Percentiles rank a stretch among this genome's conserved stretches.
phyloP scores from a whole-genome alignment of 805 yeast species.

The Wickerhamiella dianesei region DNA sequence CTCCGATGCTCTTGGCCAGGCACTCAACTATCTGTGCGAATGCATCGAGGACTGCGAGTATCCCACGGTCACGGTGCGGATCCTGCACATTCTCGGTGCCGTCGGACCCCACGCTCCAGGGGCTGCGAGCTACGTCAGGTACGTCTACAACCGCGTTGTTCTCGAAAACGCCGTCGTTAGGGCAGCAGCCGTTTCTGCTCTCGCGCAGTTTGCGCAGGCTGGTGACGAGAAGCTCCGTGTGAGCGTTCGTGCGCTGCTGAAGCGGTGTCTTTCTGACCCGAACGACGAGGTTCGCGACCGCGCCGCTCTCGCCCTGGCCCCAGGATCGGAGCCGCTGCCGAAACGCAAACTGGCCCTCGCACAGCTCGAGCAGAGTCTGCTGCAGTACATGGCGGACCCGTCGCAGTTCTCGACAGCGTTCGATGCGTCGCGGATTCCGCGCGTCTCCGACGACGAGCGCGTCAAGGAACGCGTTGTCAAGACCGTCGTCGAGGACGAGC shows the following conservation, averaged over 20 bases:
- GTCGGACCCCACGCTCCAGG: conserved; percentile 82
- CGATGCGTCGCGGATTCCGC: conserved; percentile 55
- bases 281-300: conserved; percentile 98
- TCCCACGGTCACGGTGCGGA: conserved; percentile 85
- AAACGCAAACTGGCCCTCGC: conserved; percentile 58
- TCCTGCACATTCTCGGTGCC: conserved; percentile 79
- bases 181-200: conserved; percentile 87
- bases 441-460: conserved; percentile 27
- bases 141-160: conserved; percentile 91
- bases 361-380: conserved; percentile 64
- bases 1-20: conserved; percentile 26
- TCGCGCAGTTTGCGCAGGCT: conserved; percentile 76
- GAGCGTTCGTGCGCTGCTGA: conserved; percentile 61
- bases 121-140: conserved; percentile 86
- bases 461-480: conserved; percentile 3
- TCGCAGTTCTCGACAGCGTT: conserved; percentile 41
- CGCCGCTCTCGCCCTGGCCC: conserved; percentile 65
- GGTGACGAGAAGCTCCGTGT: conserved; percentile 53
- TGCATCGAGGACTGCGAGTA: conserved; percentile 97
- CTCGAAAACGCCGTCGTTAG: conserved; percentile 90
- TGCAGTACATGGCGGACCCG: conserved; percentile 47
- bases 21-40: conserved; percentile 83
- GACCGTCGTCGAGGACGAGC: conserved; percentile 2
- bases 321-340: conserved; percentile 43
- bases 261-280: conserved; percentile 71